Conservation (phyloP, 768 basidiomycete species). For the Leccinum subgranulosum region DNA sequence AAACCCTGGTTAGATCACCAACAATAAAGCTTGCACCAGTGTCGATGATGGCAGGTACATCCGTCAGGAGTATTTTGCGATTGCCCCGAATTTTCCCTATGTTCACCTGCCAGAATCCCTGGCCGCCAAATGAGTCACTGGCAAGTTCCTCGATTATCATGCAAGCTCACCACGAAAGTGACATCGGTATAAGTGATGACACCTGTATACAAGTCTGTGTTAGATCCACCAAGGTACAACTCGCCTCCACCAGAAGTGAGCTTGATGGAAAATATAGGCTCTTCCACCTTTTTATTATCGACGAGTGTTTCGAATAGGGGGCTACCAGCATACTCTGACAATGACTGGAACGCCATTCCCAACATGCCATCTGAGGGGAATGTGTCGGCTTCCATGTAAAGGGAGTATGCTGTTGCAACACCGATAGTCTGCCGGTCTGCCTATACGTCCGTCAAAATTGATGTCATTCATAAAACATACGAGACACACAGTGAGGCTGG, state of each 20-base stretch:
- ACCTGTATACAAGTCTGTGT: neutral
- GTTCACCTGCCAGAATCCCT: neutral
- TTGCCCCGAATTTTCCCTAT: neutral
- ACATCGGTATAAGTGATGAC: neutral
- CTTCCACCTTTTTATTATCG: neutral
- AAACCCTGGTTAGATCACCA: neutral
- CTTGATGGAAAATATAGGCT: neutral
- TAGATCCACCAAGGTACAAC: neutral
- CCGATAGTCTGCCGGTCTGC: neutral
- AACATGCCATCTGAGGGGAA: neutral
- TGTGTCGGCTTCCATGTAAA: neutral
- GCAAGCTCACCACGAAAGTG: neutral
- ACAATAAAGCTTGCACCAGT: neutral
- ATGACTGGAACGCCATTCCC: neutral
- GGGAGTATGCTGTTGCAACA: neutral
- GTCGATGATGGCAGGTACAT: neutral
- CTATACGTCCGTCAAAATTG: neutral
- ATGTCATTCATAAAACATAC: neutral
- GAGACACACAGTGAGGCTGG: neutral
- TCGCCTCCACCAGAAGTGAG: neutral
- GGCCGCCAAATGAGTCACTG: neutral
- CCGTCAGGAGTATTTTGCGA: neutral
- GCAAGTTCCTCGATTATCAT: neutral
- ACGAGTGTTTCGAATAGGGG: neutral
- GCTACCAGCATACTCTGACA: neutral